Evolutionary conservation across 208 protist genomes (phyloP).

Genomic region (Angomonas deanei): DNA sequence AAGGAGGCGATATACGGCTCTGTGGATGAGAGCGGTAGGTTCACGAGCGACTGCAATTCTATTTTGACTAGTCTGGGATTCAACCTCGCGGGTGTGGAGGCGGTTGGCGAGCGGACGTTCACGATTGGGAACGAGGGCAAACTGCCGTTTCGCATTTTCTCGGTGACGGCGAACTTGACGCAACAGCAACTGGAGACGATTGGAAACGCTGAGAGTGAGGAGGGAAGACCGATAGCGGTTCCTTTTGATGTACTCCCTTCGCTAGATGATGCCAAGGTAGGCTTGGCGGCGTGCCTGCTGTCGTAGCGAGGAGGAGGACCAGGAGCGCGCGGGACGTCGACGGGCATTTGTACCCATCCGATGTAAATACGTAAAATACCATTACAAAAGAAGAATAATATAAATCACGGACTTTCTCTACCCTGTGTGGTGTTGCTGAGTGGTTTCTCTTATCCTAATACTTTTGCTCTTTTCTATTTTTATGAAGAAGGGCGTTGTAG

Average conservation of each 20-base stretch:
- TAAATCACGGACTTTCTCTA: too few species aligned
- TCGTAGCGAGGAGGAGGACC: background rate
- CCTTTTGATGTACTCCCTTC: slow-evolving; percentile 31
- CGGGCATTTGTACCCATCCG: too few species aligned
- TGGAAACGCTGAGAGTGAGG: background rate
- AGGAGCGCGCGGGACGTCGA: background rate
- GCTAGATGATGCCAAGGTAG: slow-evolving; percentile 45
- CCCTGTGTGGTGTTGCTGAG: too few species aligned
- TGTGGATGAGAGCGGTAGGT: slow-evolving; percentile 15
- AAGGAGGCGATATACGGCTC: slow-evolving; percentile 42
- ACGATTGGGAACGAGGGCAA: slow-evolving; percentile 65
- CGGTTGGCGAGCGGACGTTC: slow-evolving; percentile 17
- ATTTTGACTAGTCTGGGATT: slow-evolving; percentile 28
- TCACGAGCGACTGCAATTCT: slow-evolving; percentile 18
- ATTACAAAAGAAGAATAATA: background rate
- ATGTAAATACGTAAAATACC: background rate
- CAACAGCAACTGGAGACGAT: slow-evolving; percentile 16
- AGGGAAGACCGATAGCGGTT: slow-evolving; percentile 18
- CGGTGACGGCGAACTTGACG: slow-evolving; percentile 16
- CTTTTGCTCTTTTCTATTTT: too few species aligned
- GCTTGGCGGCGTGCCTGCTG: slow-evolving; percentile 40
- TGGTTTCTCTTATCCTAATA: too few species aligned
- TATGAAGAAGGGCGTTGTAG: too few species aligned
- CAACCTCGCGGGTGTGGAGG: slow-evolving; percentile 10
- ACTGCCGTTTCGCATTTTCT: slow-evolving; percentile 35